phyloP scores from a whole-genome alignment of 2,329 filamentous ascomycete species.

The Apiospora sp. region DNA sequence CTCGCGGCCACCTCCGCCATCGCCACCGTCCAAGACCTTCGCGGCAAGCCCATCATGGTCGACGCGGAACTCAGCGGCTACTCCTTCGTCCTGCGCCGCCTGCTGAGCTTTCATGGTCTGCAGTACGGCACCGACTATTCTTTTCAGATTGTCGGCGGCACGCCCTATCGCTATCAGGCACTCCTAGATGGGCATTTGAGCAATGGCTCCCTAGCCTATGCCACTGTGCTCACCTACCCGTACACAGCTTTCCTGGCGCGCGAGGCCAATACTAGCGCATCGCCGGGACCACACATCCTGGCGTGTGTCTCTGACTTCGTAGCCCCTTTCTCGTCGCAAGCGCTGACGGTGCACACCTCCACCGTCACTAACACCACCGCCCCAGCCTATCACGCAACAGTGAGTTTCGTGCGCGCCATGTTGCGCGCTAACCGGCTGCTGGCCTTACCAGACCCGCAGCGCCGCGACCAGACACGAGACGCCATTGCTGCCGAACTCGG shows the following conservation, averaged over 20 bases:
- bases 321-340: slow-evolving; percentile 9
- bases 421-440: neutral
- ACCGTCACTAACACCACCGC: neutral
- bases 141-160: slow-evolving; percentile 11
- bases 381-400: neutral
- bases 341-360: slow-evolving; percentile 3
- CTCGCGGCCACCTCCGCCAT: slow-evolving; percentile 12
- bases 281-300: neutral
- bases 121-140: slow-evolving; percentile 7
- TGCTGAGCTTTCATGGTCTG: slow-evolving; percentile 19
- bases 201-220: slow-evolving; percentile 15
- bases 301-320: slow-evolving; percentile 17
- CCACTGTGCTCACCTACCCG: slow-evolving; percentile 5
- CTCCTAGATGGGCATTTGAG: neutral
- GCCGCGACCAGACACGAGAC: neutral
- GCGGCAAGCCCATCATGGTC: slow-evolving; percentile 12
- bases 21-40: neutral
- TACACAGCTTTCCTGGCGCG: neutral
- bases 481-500: neutral
- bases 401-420: neutral
- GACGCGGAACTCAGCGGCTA: slow-evolving; percentile 16
- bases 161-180: slow-evolving; percentile 6
- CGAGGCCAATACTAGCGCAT: neutral
- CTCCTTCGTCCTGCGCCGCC: neutral
- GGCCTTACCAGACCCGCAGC: neutral